Evolutionary conservation across 2,329 filamentous ascomycete genomes (phyloP), one percentile per base, ranked within the genome.

Genomic region (Geosmithia putterillii): DNA sequence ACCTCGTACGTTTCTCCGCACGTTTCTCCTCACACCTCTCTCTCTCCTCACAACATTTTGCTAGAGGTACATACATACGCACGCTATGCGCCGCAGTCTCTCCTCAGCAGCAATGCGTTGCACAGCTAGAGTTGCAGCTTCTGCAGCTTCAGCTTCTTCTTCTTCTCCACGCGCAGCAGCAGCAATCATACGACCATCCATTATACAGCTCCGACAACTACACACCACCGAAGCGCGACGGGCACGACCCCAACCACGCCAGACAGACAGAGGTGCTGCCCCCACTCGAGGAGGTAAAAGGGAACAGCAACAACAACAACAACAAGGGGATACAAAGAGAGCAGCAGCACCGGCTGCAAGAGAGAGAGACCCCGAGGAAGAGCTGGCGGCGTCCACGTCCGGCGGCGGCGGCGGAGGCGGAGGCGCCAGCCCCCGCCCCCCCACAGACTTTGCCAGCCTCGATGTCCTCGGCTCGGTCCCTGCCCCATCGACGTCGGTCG

Each of bases 401-500:
- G 38, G 47, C 6, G 46, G 44, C 35, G 43, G 45, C 9, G 14
- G 25, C 22, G 25, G 37, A 22, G 21, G 20, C 19, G 14, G 6
- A 6, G 41, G 37, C 17, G 17, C 17, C 7, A n/a, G 3, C 12
- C 41, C 32, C n/a, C 35, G 12, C 7, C 61, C 63, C 3, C 58
- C 61, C 12, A 72, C 72, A 2, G 82, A 92, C 62, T 87, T 96
- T 52, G 67, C 64, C 37, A 72, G 74, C 14, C 71, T 96, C 50
- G 81, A 98, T 58, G 81, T 98, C 7, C 72, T 96, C 4, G 81
- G 77, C 36, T 79, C 78, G 50, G 78, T 80, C 1, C 83, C 87
- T 0, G 70, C 76, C 4, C 92, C 90, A 0, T 80, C 87, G 0
- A 95, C 87, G 0, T 79, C 80, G 2, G 79, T 98, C 39, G 88